phyloP scores from a whole-genome alignment of 108 stramenopile genomes.

The Parietichytrium sp. region DNA sequence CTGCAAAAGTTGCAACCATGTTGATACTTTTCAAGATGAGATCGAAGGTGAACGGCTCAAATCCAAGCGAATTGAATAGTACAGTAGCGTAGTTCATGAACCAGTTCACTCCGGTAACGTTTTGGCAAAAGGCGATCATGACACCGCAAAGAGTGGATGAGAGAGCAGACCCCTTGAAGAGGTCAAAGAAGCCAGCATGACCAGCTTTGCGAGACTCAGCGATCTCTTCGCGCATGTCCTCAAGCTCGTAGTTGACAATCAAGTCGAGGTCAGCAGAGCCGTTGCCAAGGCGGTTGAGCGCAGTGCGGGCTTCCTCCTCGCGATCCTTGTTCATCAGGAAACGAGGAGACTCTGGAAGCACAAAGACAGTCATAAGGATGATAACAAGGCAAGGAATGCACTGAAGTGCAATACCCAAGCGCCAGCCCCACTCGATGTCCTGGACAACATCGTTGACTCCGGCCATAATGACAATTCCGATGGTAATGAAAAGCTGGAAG shows the following conservation, averaged over 20 bases:
- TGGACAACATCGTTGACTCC: neutral
- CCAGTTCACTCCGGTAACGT: slow-evolving; percentile 24
- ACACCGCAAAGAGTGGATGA: neutral
- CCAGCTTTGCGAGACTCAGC: neutral
- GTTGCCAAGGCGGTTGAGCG: neutral
- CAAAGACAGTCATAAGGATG: neutral
- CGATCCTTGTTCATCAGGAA: neutral
- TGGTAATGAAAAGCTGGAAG: neutral
- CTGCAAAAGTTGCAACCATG: neutral
- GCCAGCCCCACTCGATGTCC: neutral
- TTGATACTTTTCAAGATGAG: neutral
- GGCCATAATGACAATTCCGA: neutral
- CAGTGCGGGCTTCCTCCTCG: neutral
- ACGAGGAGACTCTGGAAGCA: slow-evolving; percentile 27
- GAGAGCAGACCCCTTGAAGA: slow-evolving; percentile 4
- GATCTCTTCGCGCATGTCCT: slow-evolving; percentile 17
- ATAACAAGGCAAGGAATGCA: neutral
- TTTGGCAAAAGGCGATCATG: slow-evolving; percentile 23
- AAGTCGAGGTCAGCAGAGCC: neutral
- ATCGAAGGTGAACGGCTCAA: slow-evolving; percentile 22
- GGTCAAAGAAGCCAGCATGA: neutral
- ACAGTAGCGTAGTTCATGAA: slow-evolving; percentile 11
- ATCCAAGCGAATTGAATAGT: slow-evolving; percentile 14
- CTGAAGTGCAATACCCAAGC: slow-evolving; percentile 18
- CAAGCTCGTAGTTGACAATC: neutral